These are phyloP conservation scores for Saururus chinensis DNA, from an alignment of 164 flowering plant species.

Conservation along the genomic window DNA sequence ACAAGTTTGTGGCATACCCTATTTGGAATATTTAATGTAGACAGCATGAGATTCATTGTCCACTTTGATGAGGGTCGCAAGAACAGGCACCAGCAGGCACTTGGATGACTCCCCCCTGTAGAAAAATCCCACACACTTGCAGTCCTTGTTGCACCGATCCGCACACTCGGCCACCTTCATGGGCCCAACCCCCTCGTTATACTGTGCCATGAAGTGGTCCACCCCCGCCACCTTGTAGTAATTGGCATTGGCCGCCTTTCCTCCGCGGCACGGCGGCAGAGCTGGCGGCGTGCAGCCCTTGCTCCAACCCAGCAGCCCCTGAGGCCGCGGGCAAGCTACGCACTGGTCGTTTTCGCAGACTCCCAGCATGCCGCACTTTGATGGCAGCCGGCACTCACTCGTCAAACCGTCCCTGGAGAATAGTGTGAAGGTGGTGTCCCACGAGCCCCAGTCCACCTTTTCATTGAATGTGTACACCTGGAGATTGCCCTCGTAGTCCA, in stretches of 20 bases:
- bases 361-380: slow-evolving; percentile 28
- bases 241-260: background rate
- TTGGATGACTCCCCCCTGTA: slow-evolving; percentile 11
- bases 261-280: background rate
- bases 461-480: slow-evolving; percentile 17
- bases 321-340: slow-evolving; percentile 20
- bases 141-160: slow-evolving; percentile 19
- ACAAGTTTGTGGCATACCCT: too few relatives aligned
- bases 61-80: slow-evolving; percentile 17
- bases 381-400: slow-evolving; percentile 19
- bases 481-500: slow-evolving; percentile 25
- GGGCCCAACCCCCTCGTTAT: slow-evolving; percentile 3
- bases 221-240: background rate
- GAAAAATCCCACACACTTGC: slow-evolving; percentile 29
- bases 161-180: slow-evolving; percentile 16
- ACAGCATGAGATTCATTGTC: slow-evolving; percentile 13
- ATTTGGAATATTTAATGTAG: slow-evolving; percentile 9
- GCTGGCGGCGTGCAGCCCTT: slow-evolving; percentile 12
- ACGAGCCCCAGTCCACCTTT: slow-evolving; percentile 8
- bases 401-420: slow-evolving; percentile 8
- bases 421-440: slow-evolving; percentile 18
- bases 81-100: slow-evolving; percentile 18
- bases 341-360: slow-evolving; percentile 18
- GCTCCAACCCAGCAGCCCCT: slow-evolving; percentile 21
- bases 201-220: background rate